A percentile compares a stretch with the other conserved stretches of the same genome.
Conservation (phyloP, 306 rosid species). For the Vicia sativa region DNA sequence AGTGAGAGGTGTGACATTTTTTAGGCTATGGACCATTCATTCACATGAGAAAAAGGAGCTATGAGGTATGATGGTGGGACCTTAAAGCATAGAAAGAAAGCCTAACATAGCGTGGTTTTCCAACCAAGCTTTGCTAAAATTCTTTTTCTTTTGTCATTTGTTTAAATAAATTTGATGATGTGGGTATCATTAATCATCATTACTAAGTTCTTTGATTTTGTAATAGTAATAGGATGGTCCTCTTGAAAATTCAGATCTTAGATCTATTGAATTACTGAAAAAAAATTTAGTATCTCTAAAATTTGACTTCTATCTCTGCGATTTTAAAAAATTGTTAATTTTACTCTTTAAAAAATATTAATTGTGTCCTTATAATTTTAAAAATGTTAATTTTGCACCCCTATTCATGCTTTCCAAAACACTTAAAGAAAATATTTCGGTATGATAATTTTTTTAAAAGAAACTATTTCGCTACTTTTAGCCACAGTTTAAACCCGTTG, state of each 20-base stretch:
- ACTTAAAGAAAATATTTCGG: too few species aligned
- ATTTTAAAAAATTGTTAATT: too few species aligned
- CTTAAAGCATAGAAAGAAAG: constrained; percentile 44
- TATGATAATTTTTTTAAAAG: too few species aligned
- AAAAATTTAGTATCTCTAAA: too few species aligned
- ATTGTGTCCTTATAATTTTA: too few species aligned
- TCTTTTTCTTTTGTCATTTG: constrained; percentile 35
- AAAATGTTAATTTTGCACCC: too few species aligned
- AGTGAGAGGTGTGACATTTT: constrained; percentile 17
- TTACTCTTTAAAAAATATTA: too few species aligned
- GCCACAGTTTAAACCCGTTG: too few species aligned
- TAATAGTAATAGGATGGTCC: constrained; percentile 31
- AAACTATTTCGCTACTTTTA: too few species aligned
- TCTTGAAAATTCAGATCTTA: constrained; percentile 36
- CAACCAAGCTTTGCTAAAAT: constrained; percentile 51
- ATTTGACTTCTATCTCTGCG: too few species aligned
- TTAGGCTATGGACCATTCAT: background rate
- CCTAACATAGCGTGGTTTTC: constrained; percentile 54
- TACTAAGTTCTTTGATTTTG: constrained; percentile 24
- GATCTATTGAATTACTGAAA: constrained; percentile 24
- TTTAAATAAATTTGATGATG: constrained; percentile 44
- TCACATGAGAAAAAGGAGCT: background rate
- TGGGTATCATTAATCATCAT: constrained; percentile 53
- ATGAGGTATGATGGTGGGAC: constrained; percentile 43
- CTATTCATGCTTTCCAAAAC: too few species aligned